phyloP scores from a whole-genome alignment of 2,329 filamentous ascomycete genomes.

The Aspergillus intermedius region DNA sequence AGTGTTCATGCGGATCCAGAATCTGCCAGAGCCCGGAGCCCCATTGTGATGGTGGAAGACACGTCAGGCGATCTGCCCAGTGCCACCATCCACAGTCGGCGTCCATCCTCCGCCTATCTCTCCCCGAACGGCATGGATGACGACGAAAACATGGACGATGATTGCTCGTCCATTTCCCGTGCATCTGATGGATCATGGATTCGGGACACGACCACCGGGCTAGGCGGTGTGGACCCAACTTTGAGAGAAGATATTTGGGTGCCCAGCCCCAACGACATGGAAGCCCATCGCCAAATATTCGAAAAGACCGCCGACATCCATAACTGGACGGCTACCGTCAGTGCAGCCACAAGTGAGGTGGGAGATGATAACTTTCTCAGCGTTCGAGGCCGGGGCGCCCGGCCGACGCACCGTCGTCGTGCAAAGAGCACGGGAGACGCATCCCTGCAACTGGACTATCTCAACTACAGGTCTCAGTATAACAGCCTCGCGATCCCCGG shows the following conservation, averaged over 20 bases:
- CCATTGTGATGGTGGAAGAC: slow-evolving; percentile 40
- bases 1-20: slow-evolving; percentile 12
- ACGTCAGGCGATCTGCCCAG: slow-evolving; percentile 40
- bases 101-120: slow-evolving; percentile 30
- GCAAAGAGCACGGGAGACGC: slow-evolving; percentile 41
- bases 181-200: slow-evolving; percentile 45
- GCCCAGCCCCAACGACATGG: slow-evolving; percentile 46
- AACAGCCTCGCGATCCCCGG: slow-evolving; percentile 43
- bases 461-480: slow-evolving; percentile 18
- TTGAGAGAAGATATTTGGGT: slow-evolving; percentile 40
- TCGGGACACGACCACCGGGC: slow-evolving; percentile 30
- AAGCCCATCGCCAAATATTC: slow-evolving; percentile 39
- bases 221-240: slow-evolving; percentile 43
- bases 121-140: slow-evolving; percentile 26
- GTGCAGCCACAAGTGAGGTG: slow-evolving; percentile 40
- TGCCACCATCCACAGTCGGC: slow-evolving; percentile 18
- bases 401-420: slow-evolving; percentile 31
- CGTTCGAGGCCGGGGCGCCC: slow-evolving; percentile 15
- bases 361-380: slow-evolving; percentile 20
- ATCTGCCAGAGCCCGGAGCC: slow-evolving; percentile 31
- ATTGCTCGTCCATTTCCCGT: slow-evolving; percentile 23
- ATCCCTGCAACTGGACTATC: slow-evolving; percentile 29
- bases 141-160: slow-evolving; percentile 17
- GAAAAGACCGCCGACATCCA: slow-evolving; percentile 50
- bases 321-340: slow-evolving; percentile 48